These are phyloP conservation scores for Kurtzmaniella fragi DNA, from an alignment of 805 yeast species.

Conservation along the genomic window DNA sequence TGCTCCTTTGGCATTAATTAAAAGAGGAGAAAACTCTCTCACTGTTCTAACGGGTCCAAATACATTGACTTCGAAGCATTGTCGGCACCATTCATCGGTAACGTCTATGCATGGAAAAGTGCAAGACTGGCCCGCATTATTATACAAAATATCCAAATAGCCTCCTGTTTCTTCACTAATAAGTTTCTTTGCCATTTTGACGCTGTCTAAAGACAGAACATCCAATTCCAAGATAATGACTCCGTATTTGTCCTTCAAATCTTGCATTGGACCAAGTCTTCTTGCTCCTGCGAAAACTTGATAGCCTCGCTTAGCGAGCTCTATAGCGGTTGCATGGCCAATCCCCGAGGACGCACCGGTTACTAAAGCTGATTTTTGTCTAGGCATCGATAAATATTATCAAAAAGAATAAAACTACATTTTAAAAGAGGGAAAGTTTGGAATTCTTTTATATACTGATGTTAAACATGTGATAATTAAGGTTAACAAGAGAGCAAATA, in stretches of 20 bases:
- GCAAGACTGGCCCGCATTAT: conserved; percentile 77
- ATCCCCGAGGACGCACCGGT: conserved; percentile 59
- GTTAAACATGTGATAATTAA: neutral
- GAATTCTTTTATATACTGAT: neutral
- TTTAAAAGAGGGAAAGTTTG: neutral
- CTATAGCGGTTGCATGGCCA: conserved; percentile 46
- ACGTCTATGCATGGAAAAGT: conserved; percentile 68
- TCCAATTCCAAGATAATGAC: conserved; percentile 50
- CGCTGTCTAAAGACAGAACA: conserved; percentile 48
- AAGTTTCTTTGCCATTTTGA: conserved; percentile 36
- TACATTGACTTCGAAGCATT: conserved; percentile 62
- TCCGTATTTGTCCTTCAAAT: conserved; percentile 38
- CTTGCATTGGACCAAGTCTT: conserved; percentile 55
- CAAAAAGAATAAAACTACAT: too few relatives aligned
- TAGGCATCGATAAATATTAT: neutral
- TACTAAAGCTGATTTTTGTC: conserved; percentile 44
- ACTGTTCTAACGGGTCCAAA: conserved; percentile 63
- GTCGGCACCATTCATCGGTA: conserved; percentile 44
- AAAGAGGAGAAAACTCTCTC: conserved; percentile 49
- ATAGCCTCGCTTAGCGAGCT: conserved; percentile 47
- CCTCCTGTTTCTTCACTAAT: conserved; percentile 42
- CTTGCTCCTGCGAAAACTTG: conserved; percentile 73
- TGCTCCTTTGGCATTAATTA: conserved; percentile 63
- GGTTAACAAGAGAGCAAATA: too few relatives aligned
- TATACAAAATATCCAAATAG: conserved; percentile 55